These are phyloP conservation scores for Candida pseudoglaebosa DNA, from an alignment of 805 yeast species.

Conservation along the genomic window DNA sequence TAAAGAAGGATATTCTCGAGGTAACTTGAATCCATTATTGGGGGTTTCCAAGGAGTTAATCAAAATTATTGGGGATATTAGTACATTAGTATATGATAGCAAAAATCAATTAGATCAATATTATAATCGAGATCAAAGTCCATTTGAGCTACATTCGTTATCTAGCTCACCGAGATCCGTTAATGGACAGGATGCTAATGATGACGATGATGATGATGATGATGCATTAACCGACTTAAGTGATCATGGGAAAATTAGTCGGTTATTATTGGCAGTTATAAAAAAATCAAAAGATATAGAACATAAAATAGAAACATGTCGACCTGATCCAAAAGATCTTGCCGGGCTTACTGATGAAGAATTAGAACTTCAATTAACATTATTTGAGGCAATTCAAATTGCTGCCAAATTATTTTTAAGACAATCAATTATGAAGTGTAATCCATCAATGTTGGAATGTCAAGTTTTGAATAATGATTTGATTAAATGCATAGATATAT, in stretches of 20 bases:
- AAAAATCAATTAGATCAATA: constrained; percentile 23
- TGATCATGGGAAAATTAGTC: constrained; percentile 19
- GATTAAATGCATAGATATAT: constrained; percentile 52
- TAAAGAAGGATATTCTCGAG: constrained; percentile 28
- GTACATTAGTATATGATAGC: constrained; percentile 52
- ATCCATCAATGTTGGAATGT: constrained; percentile 60
- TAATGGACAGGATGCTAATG: constrained; percentile 5
- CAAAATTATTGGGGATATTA: constrained; percentile 63
- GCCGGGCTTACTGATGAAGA: constrained; percentile 41
- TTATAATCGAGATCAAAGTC: constrained; percentile 8
- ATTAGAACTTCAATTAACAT: constrained; percentile 59
- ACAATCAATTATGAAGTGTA: constrained; percentile 58
- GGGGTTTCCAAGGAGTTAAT: constrained; percentile 72
- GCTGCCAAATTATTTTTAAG: constrained; percentile 65
- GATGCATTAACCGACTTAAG: constrained; percentile 21
- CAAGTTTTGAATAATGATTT: constrained; percentile 56
- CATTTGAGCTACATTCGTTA: constrained; percentile 1
- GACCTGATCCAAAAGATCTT: constrained; percentile 51
- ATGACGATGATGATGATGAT: constrained; percentile 9
- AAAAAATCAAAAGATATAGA: constrained; percentile 42
- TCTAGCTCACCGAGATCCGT: constrained; percentile 1
- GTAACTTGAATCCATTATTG: constrained; percentile 61
- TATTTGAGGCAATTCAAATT: constrained; percentile 68
- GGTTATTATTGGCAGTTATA: constrained; percentile 22
- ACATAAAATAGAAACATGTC: constrained; percentile 41